Base-by-base conservation (phyloP, 1,284 basidiomycete species). In the Apiotrichum gamsii region DNA sequence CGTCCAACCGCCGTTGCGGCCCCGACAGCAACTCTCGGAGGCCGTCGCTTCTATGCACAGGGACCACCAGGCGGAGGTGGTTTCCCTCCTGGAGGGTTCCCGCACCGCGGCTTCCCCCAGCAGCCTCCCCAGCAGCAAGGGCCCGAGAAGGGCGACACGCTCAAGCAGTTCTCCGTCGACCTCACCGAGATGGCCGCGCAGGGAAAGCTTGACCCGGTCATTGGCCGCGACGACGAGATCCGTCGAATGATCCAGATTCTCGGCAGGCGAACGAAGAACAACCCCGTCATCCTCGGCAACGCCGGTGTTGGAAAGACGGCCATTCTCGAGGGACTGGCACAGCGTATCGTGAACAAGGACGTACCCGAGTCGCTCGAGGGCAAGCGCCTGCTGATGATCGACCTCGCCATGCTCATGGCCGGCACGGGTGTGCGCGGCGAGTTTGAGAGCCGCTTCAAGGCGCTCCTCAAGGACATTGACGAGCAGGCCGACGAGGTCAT, bases 401-500 rank as follows among this genome's bases (percentile, higher is more conserved):
- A 93, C 67, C 75, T 93, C 2, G 78, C 87, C 0, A 80, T 82
- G 2, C 80, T 93, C 20, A 80, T 94, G 72, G 87, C 86, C 13
- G 90, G 90, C 3, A 87, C 90, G 0, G 88, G 87, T 0, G 84
- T 93, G 39, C 81, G 90, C 25, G 91, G 90, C 2, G 83, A 88
- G 52, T 94, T 94, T 51, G 90, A 95, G 60, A 87, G 88, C 66
- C 90, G 90, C 60, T 90, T 94, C 78, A 90, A 90, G 67, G 82
- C 81, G 0, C 75, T 93, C 6, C 76, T 94, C 23, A 80, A 80
- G 33, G 90, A 95, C 62, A 90, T 95, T 51, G 87, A 93, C 62
- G 86, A 84, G 13, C 82, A 87, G 72, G 82, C 82, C 52, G 57
- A 77, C 30, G 51, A 74, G 15, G 68, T 75, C 6, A 90, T 91